Evolutionary conservation across 805 yeast species (phyloP), one percentile per base, ranked within the genome.

Genomic region (Starmerella kuoi): DNA sequence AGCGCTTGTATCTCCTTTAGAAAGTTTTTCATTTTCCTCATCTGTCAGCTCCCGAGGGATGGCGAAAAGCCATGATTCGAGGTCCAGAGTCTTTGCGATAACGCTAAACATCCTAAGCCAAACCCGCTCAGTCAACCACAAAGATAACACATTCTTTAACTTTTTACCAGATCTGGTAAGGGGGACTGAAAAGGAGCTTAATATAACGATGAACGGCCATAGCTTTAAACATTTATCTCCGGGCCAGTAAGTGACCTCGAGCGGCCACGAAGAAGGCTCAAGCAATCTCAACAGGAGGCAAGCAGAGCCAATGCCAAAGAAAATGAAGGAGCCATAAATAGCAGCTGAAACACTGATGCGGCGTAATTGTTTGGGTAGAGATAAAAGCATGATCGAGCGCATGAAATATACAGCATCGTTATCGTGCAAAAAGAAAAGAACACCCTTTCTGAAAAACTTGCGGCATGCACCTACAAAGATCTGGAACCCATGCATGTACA

Each of bases 401-500:
- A 88, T 70, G 35, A 85, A 77, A 52, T 83, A 80, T 31, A 94
- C 95, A 57, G 91, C 96, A 53, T 86, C 95, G 4, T 95, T 95
- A 19, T 94, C 85, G 53, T 95, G 72, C 46, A 91, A 81, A 63
- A 91, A 91, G 59, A 76, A 91, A 36, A 91, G 66, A 7, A 84
- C 95, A 11, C 98, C 99, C 0, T 81, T 79, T 42, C 99, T 72
- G 45, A 88, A 68, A 31, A 85, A 76, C 35, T 71, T 64, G 47
- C 98, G 69, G 18, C 78, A 70, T 86, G 86, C 79, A 17, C 93
- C 82, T 24, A 88, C 86, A 61, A 76, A 88, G 37, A 80, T 64
- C 1, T 96, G 94, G 63, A 91, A 77, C 53, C 75, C 67, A 48
- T 79, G 77, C 97, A 91, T 87, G 65, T 85, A 91, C 11, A 69